Conservation (phyloP, 768 basidiomycete genomes). For the Termitomyces sp. region DNA sequence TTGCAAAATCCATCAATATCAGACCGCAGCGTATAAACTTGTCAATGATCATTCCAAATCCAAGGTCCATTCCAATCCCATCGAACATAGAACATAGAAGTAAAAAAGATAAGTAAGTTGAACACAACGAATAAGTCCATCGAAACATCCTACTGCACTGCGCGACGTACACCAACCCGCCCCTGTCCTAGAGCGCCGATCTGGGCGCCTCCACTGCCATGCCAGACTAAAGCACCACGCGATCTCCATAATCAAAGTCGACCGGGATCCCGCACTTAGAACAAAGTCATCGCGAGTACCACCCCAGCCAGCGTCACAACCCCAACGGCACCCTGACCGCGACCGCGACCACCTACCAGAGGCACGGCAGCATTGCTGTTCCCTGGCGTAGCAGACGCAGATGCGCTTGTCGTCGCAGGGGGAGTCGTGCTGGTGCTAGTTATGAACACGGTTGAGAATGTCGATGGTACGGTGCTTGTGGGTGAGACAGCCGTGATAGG, state of each 20-base stretch:
- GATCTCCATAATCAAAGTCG: not conserved
- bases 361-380: not conserved
- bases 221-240: not conserved
- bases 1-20: not conserved
- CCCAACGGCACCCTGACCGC: not conserved
- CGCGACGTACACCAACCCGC: not conserved
- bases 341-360: not conserved
- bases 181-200: not conserved
- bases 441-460: not conserved
- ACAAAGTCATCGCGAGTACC: not conserved
- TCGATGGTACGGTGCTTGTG: not conserved
- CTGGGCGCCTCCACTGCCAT: not conserved
- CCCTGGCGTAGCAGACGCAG: not conserved
- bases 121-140: not conserved
- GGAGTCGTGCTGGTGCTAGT: not conserved
- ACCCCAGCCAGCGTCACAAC: not conserved
- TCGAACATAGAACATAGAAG: not conserved
- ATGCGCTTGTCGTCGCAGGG: not conserved
- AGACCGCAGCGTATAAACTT: not conserved
- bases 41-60: not conserved
- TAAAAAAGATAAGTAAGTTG: not conserved
- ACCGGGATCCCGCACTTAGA: not conserved
- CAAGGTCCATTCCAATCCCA: not conserved
- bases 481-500: not conserved
- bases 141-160: not conserved